Evolutionary conservation across 179 eudicot species (phyloP).

Genomic region (Drosera spatulata): DNA sequence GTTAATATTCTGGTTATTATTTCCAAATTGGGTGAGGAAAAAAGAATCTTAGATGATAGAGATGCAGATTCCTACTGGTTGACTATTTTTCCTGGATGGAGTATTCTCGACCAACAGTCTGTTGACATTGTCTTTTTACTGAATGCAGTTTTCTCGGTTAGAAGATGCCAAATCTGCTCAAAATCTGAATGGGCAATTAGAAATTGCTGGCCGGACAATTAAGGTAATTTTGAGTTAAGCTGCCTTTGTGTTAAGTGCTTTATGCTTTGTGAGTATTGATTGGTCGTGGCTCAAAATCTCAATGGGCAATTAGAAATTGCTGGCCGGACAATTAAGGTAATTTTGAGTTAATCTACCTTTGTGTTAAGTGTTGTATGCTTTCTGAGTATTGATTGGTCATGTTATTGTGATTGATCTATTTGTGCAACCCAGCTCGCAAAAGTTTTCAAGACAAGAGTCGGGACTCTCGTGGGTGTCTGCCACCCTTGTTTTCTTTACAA

Average conservation of each 20-base stretch:
- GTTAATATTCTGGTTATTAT: too few species aligned
- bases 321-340: slow-evolving; percentile 80
- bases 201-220: slow-evolving; percentile 82
- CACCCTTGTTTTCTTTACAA: too few species aligned
- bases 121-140: background rate
- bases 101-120: too few species aligned
- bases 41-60: too few species aligned
- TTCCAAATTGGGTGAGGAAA: too few species aligned
- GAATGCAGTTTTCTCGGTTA: slow-evolving; percentile 74
- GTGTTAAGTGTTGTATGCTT: background rate
- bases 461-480: too few species aligned
- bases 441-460: too few species aligned
- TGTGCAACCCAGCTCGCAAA: slow-evolving; percentile 7
- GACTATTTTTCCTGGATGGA: too few species aligned
- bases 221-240: slow-evolving; percentile 35
- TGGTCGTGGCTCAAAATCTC: slow-evolving; percentile 5
- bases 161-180: slow-evolving; percentile 90
- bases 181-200: slow-evolving; percentile 74
- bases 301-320: slow-evolving; percentile 93
- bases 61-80: too few species aligned
- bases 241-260: background rate
- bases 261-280: background rate
- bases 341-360: background rate
- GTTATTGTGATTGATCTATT: background rate
- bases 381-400: background rate